Evolutionary conservation across 352 stramenopile species (phyloP), one percentile per base, ranked within the genome.

Genomic region (Phytopythium ostracodes): DNA sequence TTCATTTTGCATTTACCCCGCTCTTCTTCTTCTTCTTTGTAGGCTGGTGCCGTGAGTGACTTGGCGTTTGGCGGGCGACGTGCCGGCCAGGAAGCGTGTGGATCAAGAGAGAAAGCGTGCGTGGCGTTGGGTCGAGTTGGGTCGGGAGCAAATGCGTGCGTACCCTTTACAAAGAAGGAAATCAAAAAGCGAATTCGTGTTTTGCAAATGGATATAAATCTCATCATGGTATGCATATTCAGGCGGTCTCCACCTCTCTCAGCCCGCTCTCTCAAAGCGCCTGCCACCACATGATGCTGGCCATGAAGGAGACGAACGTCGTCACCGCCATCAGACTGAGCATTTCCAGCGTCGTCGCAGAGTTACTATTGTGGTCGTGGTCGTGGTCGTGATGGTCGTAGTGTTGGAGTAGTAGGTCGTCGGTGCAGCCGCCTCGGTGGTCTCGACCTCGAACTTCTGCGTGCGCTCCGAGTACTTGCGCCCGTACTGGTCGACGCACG

Each of bases 391-490:
- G 15, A 43, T 55, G 18, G 56, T 33, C 29, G 29, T 57, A 0
- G 47, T 63, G 36, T 56, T 63, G 46, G 58, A 47, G 53, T 24
- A 49, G 20, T 4, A 49, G 8, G 33, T 31, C 9, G 27, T 44
- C 33, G 27, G 27, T 5, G 57, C 25, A 0, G 42, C 22, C n/a
- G 58, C 52, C 31, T 51, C 49, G 8, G 50, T 22, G 8, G 59
- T 51, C 10, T 36, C 49, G 18, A 43, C 49, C 27, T 53, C 25
- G 14, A 59, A 25, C n/a, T 31, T 53, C 1, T 31, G 10, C 8
- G 9, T 35, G 24, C 59, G 59, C 35, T 59, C 35, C 50, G 59
- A 46, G 50, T 59, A 64, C 59, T 18, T 55, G 11, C 59, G 59
- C 0, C 40, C 50, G 24, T 50, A 64, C 42, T 64, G 59, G 40